Percentiles rank a stretch among this genome's conserved stretches.
phyloP scores from a whole-genome alignment of 345 rosid genomes.

The Alliaria petiolata region DNA sequence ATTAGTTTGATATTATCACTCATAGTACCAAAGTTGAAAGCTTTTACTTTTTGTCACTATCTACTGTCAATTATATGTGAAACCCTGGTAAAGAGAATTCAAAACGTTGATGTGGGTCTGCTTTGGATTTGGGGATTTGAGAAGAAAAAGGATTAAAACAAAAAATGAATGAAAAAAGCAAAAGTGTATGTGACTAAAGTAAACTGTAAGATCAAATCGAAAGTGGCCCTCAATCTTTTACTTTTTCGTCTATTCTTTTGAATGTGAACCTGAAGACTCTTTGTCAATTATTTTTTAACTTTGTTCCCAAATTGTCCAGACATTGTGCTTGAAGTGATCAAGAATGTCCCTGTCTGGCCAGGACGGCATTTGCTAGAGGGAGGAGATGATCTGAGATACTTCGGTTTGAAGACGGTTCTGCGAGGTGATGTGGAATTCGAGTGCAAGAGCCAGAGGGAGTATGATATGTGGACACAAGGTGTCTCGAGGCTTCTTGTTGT shows the following conservation, averaged over 20 bases:
- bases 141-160: conserved; percentile 48
- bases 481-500: conserved; percentile 75
- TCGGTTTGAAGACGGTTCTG: conserved; percentile 65
- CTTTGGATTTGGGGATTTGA: conserved; percentile 83
- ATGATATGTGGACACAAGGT: conserved; percentile 92
- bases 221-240: conserved; percentile 32
- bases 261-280: conserved; percentile 31
- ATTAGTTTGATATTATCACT: conserved; percentile 8
- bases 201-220: conserved; percentile 38
- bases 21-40: conserved; percentile 1
- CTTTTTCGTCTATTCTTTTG: conserved; percentile 21
- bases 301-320: conserved; percentile 42
- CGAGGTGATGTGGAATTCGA: conserved; percentile 83
- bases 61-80: conserved; percentile 24
- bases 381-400: conserved; percentile 76
- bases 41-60: conserved; percentile 31
- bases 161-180: conserved; percentile 3
- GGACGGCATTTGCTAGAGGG: conserved; percentile 92
- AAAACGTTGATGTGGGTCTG: conserved; percentile 47
- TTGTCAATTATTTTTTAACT: neutral
- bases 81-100: conserved; percentile 23
- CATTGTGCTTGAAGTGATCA: conserved; percentile 78
- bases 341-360: conserved; percentile 86
- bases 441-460: conserved; percentile 72
- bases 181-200: conserved; percentile 39